phyloP scores from a whole-genome alignment of 2,329 filamentous ascomycete genomes.

The Fusarium verrucosum region DNA sequence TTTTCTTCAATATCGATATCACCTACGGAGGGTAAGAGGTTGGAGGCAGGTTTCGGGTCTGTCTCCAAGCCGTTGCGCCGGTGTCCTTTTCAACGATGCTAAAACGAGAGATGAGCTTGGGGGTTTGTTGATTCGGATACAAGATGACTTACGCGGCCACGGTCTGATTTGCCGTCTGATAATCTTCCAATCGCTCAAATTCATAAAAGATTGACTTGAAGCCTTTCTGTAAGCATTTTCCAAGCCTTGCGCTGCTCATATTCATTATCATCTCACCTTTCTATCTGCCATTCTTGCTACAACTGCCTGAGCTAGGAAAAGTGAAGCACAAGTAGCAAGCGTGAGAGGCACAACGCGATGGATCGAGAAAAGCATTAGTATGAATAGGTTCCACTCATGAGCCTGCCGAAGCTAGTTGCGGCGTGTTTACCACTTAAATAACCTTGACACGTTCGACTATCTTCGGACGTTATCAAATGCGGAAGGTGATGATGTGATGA shows the following conservation, averaged over 20 bases:
- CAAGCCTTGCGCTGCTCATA: rapidly evolving
- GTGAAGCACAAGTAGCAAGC: constrained; percentile 7
- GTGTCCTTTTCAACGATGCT: constrained; percentile 11
- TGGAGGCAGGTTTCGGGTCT: constrained; percentile 5
- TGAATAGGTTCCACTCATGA: not conserved
- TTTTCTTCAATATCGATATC: rapidly evolving
- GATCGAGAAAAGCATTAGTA: constrained; percentile 9
- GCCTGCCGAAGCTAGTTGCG: not conserved
- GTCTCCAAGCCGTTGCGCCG: constrained; percentile 1
- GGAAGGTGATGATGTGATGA: constrained; percentile 18
- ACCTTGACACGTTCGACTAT: constrained; percentile 7
- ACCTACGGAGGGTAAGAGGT: constrained; percentile 15
- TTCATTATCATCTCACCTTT: not conserved
- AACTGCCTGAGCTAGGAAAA: not conserved
- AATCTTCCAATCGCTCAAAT: constrained; percentile 8
- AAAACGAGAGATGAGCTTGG: rapidly evolving
- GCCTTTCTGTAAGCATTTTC: rapidly evolving
- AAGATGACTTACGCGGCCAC: not conserved
- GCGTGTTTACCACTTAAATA: constrained; percentile 12
- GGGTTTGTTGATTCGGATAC: rapidly evolving
- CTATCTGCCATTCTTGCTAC: constrained; percentile 10
- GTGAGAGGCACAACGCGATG: constrained; percentile 13
- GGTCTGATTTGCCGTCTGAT: not conserved
- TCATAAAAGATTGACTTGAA: constrained; percentile 3
- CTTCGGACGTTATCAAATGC: constrained; percentile 9